phyloP scores from a whole-genome alignment of 495 filamentous ascomycete genomes.

The Hypoxylon cercidicola region DNA sequence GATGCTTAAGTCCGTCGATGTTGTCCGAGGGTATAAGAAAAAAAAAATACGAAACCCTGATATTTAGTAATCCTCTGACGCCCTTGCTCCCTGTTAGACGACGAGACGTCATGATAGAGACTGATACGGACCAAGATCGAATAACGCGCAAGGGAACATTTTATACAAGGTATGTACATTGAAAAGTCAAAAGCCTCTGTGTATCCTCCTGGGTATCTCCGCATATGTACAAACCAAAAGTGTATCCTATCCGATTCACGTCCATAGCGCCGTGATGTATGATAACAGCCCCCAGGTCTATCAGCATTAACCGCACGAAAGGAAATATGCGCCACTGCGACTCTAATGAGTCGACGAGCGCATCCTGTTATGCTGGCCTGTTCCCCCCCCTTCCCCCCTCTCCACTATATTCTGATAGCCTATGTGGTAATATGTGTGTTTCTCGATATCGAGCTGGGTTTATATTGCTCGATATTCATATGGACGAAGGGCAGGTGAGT shows the following conservation, averaged over 20 bases:
- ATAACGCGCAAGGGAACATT: too few relatives aligned
- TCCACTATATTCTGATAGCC: background rate
- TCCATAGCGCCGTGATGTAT: conserved; percentile 9
- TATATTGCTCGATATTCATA: background rate
- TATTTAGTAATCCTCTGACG: too few relatives aligned
- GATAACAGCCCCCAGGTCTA: conserved; percentile 4
- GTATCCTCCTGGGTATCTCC: conserved; percentile 27
- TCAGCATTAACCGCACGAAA: conserved; percentile 1
- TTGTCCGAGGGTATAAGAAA: too few relatives aligned
- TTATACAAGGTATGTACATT: conserved; percentile 2
- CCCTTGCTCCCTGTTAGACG: too few relatives aligned
- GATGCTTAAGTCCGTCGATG: too few relatives aligned
- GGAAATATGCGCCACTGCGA: background rate
- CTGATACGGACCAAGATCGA: too few relatives aligned
- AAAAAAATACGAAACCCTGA: too few relatives aligned
- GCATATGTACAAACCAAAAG: conserved; percentile 17
- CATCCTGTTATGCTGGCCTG: background rate
- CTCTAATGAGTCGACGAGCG: background rate
- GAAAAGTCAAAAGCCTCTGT: conserved; percentile 14
- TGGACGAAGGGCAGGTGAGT: background rate
- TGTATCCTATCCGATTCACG: background rate
- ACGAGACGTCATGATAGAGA: too few relatives aligned
- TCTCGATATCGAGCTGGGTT: background rate
- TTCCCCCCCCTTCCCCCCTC: too few relatives aligned
- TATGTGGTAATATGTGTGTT: background rate